These are phyloP conservation scores for Cordyceps farinosa DNA, from an alignment of 2,329 filamentous ascomycete species.

Conservation along the genomic window DNA sequence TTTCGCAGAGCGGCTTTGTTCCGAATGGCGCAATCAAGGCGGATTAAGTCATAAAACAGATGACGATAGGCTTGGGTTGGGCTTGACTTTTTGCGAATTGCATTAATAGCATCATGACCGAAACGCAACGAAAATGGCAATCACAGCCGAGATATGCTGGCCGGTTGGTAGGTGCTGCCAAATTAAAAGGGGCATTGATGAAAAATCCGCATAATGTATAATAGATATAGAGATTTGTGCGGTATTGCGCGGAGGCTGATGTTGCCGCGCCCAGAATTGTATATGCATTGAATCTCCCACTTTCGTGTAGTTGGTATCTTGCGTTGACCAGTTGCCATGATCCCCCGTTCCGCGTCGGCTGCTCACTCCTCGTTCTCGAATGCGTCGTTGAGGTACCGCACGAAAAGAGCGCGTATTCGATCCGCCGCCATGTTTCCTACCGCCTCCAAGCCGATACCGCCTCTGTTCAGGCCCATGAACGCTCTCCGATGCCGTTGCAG, in stretches of 20 bases:
- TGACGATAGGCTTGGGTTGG: not conserved
- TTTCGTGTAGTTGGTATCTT: not conserved
- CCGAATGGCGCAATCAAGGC: not conserved
- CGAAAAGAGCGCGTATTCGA: conserved; percentile 60
- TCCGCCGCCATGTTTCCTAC: conserved; percentile 52
- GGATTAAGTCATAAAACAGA: not conserved
- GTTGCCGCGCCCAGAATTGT: not conserved
- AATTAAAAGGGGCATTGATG: not conserved
- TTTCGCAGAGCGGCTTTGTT: not conserved
- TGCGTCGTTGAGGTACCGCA: conserved; percentile 62
- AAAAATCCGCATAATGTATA: not conserved
- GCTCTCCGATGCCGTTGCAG: conserved; percentile 74
- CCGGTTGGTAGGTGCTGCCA: not conserved
- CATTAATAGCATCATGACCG: not conserved
- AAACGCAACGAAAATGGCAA: not conserved
- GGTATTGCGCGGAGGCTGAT: not conserved
- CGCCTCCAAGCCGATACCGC: conserved; percentile 57
- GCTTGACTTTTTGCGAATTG: not conserved
- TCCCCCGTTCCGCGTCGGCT: not conserved
- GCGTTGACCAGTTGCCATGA: not conserved
- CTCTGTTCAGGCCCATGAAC: conserved; percentile 73
- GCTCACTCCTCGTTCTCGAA: conserved; percentile 55
- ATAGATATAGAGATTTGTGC: not conserved
- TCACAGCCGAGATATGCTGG: not conserved
- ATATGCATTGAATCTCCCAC: not conserved